These are phyloP conservation scores for Pestalotiopsis sp. DNA, from an alignment of 2,329 filamentous ascomycete species.

Conservation along the genomic window DNA sequence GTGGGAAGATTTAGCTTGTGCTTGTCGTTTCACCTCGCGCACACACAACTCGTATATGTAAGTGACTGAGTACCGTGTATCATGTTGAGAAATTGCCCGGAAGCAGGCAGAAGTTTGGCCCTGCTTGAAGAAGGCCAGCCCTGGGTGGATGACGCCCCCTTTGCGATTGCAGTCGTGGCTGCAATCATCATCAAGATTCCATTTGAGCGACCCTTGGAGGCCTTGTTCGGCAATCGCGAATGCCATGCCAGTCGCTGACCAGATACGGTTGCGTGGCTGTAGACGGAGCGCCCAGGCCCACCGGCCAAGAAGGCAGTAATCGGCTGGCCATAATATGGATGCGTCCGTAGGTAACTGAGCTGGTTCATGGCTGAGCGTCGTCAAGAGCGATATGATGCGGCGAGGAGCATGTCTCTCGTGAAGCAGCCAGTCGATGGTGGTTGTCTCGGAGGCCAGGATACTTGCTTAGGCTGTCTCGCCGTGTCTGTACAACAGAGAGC, in stretches of 20 bases:
- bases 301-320: not conserved
- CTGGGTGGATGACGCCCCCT: not conserved
- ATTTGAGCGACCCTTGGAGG: not conserved
- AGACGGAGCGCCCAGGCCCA: not conserved
- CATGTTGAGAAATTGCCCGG: not conserved
- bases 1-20: not conserved
- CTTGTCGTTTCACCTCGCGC: not conserved
- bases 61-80: not conserved
- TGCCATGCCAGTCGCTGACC: not conserved
- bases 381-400: not conserved
- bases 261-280: not conserved
- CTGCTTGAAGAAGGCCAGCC: not conserved
- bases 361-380: not conserved
- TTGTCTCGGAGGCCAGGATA: not conserved
- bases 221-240: not conserved
- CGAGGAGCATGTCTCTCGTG: not conserved
- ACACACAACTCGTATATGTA: slow-evolving; percentile 1
- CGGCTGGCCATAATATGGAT: not conserved
- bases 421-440: not conserved
- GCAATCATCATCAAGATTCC: not conserved
- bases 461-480: not conserved
- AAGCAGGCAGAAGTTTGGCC: not conserved
- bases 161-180: not conserved
- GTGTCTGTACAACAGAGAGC: too few relatives aligned
- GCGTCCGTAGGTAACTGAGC: not conserved